A percentile compares a stretch with the other conserved stretches of the same genome.
Conservation (phyloP, 2,329 filamentous ascomycete species). For the Juglanconis sp. region DNA sequence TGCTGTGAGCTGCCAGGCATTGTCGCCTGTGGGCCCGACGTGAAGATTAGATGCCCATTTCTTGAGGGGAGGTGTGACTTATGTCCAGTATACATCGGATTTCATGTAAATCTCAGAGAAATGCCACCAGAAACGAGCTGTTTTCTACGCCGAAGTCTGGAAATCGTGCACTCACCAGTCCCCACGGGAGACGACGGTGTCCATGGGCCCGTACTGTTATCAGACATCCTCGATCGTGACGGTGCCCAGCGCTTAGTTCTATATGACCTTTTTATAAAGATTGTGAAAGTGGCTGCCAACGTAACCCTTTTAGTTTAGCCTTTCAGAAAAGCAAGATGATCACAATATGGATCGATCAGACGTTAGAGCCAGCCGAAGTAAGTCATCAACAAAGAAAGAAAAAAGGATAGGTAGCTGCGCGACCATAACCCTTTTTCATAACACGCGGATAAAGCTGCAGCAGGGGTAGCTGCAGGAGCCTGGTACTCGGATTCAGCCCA, state of each 20-base stretch:
- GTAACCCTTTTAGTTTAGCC: background rate
- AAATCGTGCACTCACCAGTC: background rate
- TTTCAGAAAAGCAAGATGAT: background rate
- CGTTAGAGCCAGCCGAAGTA: too few species aligned
- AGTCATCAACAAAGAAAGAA: too few species aligned
- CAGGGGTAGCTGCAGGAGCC: too few species aligned
- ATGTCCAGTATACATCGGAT: too few species aligned
- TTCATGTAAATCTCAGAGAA: too few species aligned
- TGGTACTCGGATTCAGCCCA: too few species aligned
- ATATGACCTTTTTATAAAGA: background rate
- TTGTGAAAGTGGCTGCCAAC: background rate
- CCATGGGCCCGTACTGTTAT: constrained; percentile 10
- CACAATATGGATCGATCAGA: too few species aligned
- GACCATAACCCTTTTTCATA: too few species aligned
- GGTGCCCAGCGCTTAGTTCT: background rate
- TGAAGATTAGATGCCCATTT: background rate
- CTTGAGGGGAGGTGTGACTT: too few species aligned
- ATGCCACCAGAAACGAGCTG: background rate
- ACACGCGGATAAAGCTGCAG: too few species aligned
- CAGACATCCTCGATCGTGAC: constrained; percentile 1
- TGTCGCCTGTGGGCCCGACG: constrained; percentile 36
- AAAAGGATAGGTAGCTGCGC: too few species aligned
- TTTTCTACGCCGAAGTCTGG: too few species aligned
- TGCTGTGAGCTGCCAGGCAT: constrained; percentile 51
- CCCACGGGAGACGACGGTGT: constrained; percentile 7